A percentile compares a stretch with the other conserved stretches of the same genome.
Conservation (phyloP, 1,139 yeast species). For the Komagataea norvegica region DNA sequence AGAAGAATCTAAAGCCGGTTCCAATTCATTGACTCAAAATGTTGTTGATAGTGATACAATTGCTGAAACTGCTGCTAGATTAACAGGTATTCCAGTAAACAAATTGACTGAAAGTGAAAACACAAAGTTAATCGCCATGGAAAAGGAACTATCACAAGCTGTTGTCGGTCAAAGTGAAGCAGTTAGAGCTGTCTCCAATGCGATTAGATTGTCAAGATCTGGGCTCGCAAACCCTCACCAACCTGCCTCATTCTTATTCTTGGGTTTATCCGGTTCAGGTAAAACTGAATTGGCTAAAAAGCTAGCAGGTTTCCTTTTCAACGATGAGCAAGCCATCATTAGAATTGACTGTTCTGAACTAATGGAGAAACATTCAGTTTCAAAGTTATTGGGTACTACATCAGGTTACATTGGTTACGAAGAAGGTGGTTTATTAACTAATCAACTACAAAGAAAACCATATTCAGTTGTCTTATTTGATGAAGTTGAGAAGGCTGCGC, state of each 20-base stretch:
- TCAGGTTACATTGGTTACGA: slow-evolving; percentile 98
- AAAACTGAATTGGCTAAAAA: slow-evolving; percentile 97
- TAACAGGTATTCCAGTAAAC: slow-evolving; percentile 98
- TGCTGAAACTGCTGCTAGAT: slow-evolving; percentile 94
- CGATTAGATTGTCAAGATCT: slow-evolving; percentile 89
- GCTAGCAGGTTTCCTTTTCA: slow-evolving; percentile 90
- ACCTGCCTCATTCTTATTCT: slow-evolving; percentile 91
- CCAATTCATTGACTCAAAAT: slow-evolving; percentile 70
- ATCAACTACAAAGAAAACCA: slow-evolving; percentile 85
- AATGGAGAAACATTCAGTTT: slow-evolving; percentile 91
- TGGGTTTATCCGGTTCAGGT: slow-evolving; percentile 97
- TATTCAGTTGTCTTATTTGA: slow-evolving; percentile 92
- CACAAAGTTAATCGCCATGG: slow-evolving; percentile 90
- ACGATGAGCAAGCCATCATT: slow-evolving; percentile 94
- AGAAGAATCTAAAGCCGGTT: slow-evolving; percentile 60
- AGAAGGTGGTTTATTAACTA: slow-evolving; percentile 95
- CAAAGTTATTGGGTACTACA: slow-evolving; percentile 93
- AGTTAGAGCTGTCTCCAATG: slow-evolving; percentile 92
- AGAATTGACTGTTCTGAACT: slow-evolving; percentile 97
- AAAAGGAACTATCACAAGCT: slow-evolving; percentile 68
- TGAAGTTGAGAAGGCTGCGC: slow-evolving; percentile 99
- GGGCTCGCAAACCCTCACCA: slow-evolving; percentile 94
- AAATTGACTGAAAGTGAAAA: slow-evolving; percentile 95
- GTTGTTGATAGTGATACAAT: slow-evolving; percentile 92
- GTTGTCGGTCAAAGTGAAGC: slow-evolving; percentile 98